Conservation (phyloP, 2,329 filamentous ascomycete species). For the Claviceps digitariae region DNA sequence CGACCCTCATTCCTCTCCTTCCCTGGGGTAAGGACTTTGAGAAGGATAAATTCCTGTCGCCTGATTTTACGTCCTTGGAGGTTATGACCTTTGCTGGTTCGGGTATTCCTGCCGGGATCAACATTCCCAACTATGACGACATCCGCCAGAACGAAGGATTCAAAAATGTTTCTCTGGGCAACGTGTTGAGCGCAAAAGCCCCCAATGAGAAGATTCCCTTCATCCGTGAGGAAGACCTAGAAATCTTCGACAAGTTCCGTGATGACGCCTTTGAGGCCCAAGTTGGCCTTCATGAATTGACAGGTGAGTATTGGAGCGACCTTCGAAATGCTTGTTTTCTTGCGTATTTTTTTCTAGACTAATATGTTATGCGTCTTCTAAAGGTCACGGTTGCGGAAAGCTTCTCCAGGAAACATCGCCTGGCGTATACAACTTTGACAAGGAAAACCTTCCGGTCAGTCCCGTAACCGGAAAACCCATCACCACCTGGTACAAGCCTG, state of each 20-base stretch:
- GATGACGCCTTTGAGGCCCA: slow-evolving; percentile 89
- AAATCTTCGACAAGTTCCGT: slow-evolving; percentile 67
- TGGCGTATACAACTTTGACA: slow-evolving; percentile 80
- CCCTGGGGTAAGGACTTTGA: slow-evolving; percentile 86
- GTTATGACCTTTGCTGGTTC: slow-evolving; percentile 63
- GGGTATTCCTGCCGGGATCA: slow-evolving; percentile 55
- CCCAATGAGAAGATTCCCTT: slow-evolving; percentile 89
- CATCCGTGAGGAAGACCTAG: slow-evolving; percentile 64
- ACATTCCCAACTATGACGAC: slow-evolving; percentile 59
- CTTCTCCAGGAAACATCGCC: slow-evolving; percentile 77
- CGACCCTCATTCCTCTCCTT: slow-evolving; percentile 71
- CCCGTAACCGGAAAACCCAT: slow-evolving; percentile 65
- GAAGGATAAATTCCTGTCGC: slow-evolving; percentile 89
- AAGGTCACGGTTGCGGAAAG: slow-evolving; percentile 83
- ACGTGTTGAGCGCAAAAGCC: slow-evolving; percentile 81
- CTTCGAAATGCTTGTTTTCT: not conserved
- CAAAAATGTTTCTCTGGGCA: slow-evolving; percentile 89
- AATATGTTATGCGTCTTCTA: not conserved
- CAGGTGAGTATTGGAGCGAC: slow-evolving; percentile 20
- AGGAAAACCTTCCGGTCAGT: slow-evolving; percentile 64
- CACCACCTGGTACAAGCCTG: slow-evolving; percentile 82
- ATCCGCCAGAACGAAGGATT: slow-evolving; percentile 75
- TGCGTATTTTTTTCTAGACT: slow-evolving; percentile 4
- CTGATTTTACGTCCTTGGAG: slow-evolving; percentile 91
- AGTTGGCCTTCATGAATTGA: slow-evolving; percentile 85